Evolutionary conservation across 257 asterid genomes (phyloP).

Genomic region (Lithospermum erythrorhizon): DNA sequence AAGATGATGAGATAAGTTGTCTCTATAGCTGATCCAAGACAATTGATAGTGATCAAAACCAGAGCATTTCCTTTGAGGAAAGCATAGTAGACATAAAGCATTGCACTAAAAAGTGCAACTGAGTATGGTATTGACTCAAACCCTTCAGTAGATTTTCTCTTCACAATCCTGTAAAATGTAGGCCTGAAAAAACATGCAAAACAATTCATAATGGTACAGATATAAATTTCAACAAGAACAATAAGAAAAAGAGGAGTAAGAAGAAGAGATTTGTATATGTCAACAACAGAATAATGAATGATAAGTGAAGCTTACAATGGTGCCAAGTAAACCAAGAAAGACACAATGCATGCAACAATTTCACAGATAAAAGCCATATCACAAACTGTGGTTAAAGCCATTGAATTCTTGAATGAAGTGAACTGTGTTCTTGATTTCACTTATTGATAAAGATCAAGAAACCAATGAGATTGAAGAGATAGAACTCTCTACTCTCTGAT

Average conservation of each 20-base stretch:
- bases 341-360: neutral
- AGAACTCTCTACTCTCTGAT: too few species aligned
- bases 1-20: conserved; percentile 25
- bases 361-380: neutral
- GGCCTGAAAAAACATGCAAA: conserved; percentile 24
- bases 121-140: conserved; percentile 34
- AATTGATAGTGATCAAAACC: conserved; percentile 34
- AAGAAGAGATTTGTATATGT: too few species aligned
- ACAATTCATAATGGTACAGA: too few species aligned
- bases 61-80: conserved; percentile 23
- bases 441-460: too few species aligned
- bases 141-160: conserved; percentile 41
- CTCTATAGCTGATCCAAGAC: conserved; percentile 32
- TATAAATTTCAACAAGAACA: too few species aligned
- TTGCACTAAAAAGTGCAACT: conserved; percentile 36
- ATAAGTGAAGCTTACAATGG: neutral
- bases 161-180: conserved; percentile 30
- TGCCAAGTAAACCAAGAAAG: neutral
- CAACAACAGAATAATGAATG: too few species aligned
- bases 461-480: too few species aligned
- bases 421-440: too few species aligned
- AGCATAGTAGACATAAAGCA: conserved; percentile 49
- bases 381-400: neutral
- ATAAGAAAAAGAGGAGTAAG: too few species aligned
- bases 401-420: neutral